Conservation (phyloP, 2,329 filamentous ascomycete genomes). For the Cytospora mali region DNA sequence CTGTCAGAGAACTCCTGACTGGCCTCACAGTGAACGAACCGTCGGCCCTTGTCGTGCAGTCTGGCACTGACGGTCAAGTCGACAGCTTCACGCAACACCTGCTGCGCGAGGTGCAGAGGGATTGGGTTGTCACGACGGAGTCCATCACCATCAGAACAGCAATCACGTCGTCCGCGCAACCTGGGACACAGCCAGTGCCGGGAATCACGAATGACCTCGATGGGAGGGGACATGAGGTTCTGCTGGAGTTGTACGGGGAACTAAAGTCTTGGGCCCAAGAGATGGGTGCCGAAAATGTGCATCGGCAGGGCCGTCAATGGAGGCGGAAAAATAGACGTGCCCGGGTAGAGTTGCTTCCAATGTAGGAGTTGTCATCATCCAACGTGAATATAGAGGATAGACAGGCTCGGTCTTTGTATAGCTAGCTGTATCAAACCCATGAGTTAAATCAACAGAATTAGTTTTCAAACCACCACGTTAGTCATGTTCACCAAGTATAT, state of each 20-base stretch:
- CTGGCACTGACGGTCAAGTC: constrained; percentile 37
- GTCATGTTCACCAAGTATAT: background rate
- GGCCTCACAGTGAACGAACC: background rate
- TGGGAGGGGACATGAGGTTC: constrained; percentile 22
- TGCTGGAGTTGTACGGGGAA: constrained; percentile 8
- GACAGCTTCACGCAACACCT: constrained; percentile 47
- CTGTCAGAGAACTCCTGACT: constrained; percentile 15
- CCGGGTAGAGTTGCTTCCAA: background rate
- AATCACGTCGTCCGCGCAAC: constrained; percentile 36
- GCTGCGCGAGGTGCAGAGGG: constrained; percentile 46
- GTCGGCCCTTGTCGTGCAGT: background rate
- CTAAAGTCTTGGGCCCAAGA: constrained; percentile 16
- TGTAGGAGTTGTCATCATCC: background rate
- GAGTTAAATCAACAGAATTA: background rate
- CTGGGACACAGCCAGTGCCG: constrained; percentile 41
- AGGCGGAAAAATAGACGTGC: background rate
- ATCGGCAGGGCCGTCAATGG: background rate
- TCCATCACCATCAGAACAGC: constrained; percentile 45
- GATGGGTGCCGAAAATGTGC: constrained; percentile 1
- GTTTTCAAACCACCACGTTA: background rate
- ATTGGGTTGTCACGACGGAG: constrained; percentile 44
- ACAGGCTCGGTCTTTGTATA: background rate
- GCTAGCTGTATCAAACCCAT: background rate
- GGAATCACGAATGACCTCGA: constrained; percentile 35
- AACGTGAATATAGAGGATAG: background rate